Evolutionary conservation across 2,329 filamentous ascomycete species (phyloP).

Genomic region (Ophiostoma fasciatum): DNA sequence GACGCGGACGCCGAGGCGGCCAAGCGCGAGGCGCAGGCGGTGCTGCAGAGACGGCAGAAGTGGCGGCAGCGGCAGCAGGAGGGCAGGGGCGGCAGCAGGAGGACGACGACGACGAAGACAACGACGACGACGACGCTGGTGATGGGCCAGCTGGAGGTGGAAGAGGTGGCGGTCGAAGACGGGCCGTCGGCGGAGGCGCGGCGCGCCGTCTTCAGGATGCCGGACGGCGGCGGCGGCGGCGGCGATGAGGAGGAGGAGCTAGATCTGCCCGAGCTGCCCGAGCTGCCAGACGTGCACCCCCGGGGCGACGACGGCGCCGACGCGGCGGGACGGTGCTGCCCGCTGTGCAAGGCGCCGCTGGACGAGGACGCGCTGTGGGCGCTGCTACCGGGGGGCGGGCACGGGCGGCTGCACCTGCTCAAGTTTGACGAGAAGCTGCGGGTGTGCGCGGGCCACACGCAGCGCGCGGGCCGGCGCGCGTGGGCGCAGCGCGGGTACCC

Average conservation of each 20-base stretch:
- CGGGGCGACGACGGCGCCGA: not conserved
- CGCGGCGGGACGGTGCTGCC: slow-evolving; percentile 29
- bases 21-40: too few species aligned
- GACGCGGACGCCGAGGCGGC: too few species aligned
- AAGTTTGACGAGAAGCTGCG: slow-evolving; percentile 41
- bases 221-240: not conserved
- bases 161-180: not conserved
- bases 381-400: not conserved
- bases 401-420: slow-evolving; percentile 19
- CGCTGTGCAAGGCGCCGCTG: slow-evolving; percentile 50
- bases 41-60: too few species aligned
- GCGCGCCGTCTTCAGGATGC: slow-evolving; percentile 6
- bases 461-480: slow-evolving; percentile 31
- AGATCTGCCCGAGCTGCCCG: not conserved
- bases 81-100: too few species aligned
- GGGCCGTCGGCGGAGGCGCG: not conserved
- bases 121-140: not conserved
- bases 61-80: too few species aligned
- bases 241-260: not conserved
- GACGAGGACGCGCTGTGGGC: slow-evolving; percentile 35
- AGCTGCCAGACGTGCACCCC: too few species aligned
- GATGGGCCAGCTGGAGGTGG: not conserved
- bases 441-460: slow-evolving; percentile 52
- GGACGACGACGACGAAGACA: not conserved
- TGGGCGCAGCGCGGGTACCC: slow-evolving; percentile 49